Conservation (phyloP, 2,329 filamentous ascomycete species). For the Lasiodiplodia theobromae region DNA sequence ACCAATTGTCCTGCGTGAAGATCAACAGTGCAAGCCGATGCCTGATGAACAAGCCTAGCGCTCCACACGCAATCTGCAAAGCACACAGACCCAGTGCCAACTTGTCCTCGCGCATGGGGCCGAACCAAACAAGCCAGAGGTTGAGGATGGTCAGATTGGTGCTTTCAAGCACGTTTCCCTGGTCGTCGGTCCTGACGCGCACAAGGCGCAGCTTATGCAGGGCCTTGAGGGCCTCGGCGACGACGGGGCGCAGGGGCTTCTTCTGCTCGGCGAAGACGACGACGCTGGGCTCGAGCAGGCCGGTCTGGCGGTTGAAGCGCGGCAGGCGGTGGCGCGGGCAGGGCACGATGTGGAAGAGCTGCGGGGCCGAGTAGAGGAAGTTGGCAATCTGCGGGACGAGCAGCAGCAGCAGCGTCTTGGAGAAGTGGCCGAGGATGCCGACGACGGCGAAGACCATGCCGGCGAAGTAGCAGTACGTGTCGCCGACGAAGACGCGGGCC, state of each 20-base stretch:
- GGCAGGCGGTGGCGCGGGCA: slow-evolving; percentile 94
- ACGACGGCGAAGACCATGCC: slow-evolving; percentile 99
- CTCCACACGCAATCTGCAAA: slow-evolving; percentile 78
- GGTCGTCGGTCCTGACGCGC: slow-evolving; percentile 69
- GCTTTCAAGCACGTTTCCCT: slow-evolving; percentile 77
- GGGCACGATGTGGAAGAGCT: slow-evolving; percentile 87
- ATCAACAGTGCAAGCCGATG: slow-evolving; percentile 86
- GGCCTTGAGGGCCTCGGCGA: slow-evolving; percentile 71
- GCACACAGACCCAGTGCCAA: slow-evolving; percentile 79
- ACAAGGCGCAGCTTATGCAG: slow-evolving; percentile 74
- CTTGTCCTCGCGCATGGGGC: slow-evolving; percentile 85
- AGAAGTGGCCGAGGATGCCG: slow-evolving; percentile 95
- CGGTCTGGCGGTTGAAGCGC: slow-evolving; percentile 83
- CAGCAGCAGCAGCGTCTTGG: slow-evolving; percentile 90
- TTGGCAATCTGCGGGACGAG: slow-evolving; percentile 96
- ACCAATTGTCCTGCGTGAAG: slow-evolving; percentile 85
- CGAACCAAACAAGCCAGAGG: slow-evolving; percentile 94
- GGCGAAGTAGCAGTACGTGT: slow-evolving; percentile 99
- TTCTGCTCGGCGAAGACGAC: slow-evolving; percentile 65
- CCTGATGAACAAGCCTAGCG: slow-evolving; percentile 83
- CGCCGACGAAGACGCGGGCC: slow-evolving; percentile 92
- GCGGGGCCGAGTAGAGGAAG: slow-evolving; percentile 90
- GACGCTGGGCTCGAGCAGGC: slow-evolving; percentile 84
- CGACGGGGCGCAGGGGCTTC: slow-evolving; percentile 71
- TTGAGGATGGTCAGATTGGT: slow-evolving; percentile 95